Evolutionary conservation across 2,329 filamentous ascomycete genomes (phyloP).

Genomic region (Aspergillus arachidicola): DNA sequence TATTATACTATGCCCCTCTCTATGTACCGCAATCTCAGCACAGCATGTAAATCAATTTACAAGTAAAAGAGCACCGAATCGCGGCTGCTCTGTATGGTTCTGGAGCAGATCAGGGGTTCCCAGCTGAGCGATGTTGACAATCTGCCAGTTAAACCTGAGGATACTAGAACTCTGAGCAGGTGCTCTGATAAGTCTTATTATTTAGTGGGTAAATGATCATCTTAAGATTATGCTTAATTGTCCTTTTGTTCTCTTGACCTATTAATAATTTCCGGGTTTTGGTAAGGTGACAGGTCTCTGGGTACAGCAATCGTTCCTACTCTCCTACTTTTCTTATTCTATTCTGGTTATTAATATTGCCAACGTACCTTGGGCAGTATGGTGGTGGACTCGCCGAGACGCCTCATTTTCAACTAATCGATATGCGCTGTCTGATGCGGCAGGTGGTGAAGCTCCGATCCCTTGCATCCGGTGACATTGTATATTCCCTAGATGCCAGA

Average conservation of each 20-base stretch:
- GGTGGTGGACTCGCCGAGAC: neutral
- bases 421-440: neutral
- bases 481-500: neutral
- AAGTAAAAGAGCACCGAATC: neutral
- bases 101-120: no score
- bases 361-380: neutral
- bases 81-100: no score
- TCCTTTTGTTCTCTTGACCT: neutral
- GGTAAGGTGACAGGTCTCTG: neutral
- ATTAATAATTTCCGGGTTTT: no score
- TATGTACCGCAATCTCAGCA: neutral
- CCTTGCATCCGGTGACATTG: neutral
- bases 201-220: neutral
- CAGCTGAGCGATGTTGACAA: neutral
- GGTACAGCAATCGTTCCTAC: neutral
- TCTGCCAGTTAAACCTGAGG: neutral
- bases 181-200: neutral
- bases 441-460: neutral
- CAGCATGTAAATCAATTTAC: neutral
- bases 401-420: neutral
- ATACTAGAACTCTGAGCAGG: neutral
- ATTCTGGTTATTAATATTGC: neutral
- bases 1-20: neutral
- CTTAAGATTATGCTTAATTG: neutral
- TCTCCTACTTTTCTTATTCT: neutral